Percentiles rank a stretch among this genome's conserved stretches.
Evolutionary conservation across 2,329 filamentous ascomycete species (phyloP).

Genomic region (Aspergillus sp.): DNA sequence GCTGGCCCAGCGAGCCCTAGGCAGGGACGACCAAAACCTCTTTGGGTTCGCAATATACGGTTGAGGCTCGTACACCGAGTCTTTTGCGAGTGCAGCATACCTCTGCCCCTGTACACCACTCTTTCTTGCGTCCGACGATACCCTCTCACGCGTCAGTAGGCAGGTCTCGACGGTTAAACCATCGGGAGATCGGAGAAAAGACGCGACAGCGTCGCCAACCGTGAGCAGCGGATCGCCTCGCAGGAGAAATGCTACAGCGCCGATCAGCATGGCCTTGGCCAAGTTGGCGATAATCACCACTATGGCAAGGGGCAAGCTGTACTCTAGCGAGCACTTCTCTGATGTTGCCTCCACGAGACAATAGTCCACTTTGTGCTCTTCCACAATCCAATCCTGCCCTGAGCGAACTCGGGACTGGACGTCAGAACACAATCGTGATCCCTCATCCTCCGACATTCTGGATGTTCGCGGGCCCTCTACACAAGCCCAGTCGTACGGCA

Average conservation of each 20-base stretch:
- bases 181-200: no score
- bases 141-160: no score
- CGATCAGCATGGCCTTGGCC: background rate
- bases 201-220: no score
- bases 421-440: no score
- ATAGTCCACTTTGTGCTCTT: constrained; percentile 1
- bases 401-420: no score
- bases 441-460: no score
- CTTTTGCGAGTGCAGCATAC: no score
- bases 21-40: background rate
- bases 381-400: background rate
- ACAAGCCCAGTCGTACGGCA: constrained; percentile 5
- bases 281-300: constrained; percentile 23
- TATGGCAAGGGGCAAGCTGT: constrained; percentile 16
- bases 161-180: no score
- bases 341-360: constrained; percentile 18
- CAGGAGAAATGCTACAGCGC: background rate
- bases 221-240: no score
- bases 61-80: background rate
- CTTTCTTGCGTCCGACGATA: no score
- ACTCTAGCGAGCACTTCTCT: constrained; percentile 20
- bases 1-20: background rate
- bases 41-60: background rate
- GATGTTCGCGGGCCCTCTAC: no score
- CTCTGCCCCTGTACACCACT: no score